phyloP scores from a whole-genome alignment of 805 yeast species.

The Suhomyces vadensis region DNA sequence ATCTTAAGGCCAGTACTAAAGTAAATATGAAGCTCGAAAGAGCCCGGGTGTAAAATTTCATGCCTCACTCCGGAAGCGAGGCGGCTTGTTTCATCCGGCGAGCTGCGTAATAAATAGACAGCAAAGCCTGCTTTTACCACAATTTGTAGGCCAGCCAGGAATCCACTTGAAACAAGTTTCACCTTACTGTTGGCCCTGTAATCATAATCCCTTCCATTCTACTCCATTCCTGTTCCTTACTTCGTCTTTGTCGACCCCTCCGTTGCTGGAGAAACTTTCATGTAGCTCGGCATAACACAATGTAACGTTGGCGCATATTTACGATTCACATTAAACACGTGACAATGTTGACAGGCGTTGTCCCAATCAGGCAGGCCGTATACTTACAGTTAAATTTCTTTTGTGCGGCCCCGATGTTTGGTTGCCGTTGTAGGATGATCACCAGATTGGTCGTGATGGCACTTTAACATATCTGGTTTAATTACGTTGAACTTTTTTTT shows the following conservation, averaged over 20 bases:
- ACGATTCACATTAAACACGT: conserved; percentile 1
- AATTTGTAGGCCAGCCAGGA: background rate
- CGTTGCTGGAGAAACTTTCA: background rate
- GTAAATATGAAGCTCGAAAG: conserved; percentile 26
- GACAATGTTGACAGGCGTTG: background rate
- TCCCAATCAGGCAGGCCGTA: conserved; percentile 1
- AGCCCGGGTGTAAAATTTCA: conserved; percentile 13
- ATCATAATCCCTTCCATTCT: background rate
- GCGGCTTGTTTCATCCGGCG: background rate
- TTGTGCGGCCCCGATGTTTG: background rate
- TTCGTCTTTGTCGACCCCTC: background rate
- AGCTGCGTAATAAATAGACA: background rate
- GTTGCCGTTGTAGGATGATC: background rate
- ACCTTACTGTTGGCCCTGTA: background rate
- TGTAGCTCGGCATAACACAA: background rate
- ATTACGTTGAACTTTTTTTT: background rate
- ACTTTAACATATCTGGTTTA: background rate
- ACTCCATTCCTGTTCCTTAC: background rate
- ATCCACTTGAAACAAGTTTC: background rate
- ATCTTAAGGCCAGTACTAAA: conserved; percentile 23
- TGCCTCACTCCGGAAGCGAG: conserved; percentile 1
- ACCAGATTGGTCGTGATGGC: background rate
- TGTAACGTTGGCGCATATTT: background rate
- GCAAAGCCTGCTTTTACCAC: conserved; percentile 1
- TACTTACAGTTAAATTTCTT: background rate